Evolutionary conservation across 306 rosid genomes (phyloP).

Genomic region (Medicago arabica): DNA sequence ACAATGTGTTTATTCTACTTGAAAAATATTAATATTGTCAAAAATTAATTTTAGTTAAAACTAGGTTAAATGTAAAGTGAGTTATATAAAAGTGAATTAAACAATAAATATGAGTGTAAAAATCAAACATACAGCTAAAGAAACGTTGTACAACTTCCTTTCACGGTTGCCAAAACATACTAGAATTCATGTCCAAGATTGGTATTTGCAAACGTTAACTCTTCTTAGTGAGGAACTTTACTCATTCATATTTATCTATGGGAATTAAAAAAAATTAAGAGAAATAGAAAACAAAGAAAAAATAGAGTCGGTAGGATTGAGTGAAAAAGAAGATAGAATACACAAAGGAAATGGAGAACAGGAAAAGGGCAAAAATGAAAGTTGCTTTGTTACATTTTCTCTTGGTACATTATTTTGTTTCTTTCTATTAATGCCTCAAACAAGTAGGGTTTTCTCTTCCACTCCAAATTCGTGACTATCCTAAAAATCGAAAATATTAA

Average conservation of each 20-base stretch:
- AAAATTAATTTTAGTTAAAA: too few species aligned
- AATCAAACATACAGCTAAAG: too few species aligned
- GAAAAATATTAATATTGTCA: too few species aligned
- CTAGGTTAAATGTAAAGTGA: too few species aligned
- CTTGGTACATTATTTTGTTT: not conserved
- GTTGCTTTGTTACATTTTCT: not conserved
- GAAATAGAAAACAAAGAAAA: not conserved
- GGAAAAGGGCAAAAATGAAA: not conserved
- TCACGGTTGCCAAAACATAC: not conserved
- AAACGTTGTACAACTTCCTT: not conserved
- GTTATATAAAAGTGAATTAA: too few species aligned
- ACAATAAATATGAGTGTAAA: too few species aligned
- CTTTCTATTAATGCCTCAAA: not conserved
- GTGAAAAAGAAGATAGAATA: not conserved
- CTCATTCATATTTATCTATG: not conserved
- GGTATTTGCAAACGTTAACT: not conserved
- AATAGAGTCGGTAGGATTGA: not conserved
- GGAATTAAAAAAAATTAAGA: not conserved
- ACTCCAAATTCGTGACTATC: not conserved
- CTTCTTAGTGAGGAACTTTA: not conserved
- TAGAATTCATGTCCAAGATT: constrained; percentile 2
- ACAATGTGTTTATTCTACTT: too few species aligned
- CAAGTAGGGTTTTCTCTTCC: not conserved
- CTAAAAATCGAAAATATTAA: not conserved
- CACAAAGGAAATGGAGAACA: not conserved